Base-by-base conservation (phyloP, 2,329 filamentous ascomycete species). In the Talaromyces sp. region DNA sequence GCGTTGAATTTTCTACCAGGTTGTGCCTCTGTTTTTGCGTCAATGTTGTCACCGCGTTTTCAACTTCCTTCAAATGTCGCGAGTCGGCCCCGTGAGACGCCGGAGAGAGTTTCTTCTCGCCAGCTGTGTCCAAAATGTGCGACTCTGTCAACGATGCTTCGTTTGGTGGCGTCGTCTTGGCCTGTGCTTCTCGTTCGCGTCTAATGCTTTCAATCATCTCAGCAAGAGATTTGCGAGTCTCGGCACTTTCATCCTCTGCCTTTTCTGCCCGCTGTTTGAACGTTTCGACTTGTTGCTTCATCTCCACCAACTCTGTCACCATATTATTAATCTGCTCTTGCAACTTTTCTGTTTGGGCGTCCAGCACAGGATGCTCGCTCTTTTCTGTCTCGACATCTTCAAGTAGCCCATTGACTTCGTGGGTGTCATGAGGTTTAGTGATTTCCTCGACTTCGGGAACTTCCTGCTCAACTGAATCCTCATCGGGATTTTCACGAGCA, bases 161-260 rank as follows among this genome's bases (percentile, higher is more conserved):
- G 40, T 40, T 58, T n/a, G n/a, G 36, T 30, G 28, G 33, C 40
- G 30, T 7, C 44, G 47, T 18, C 56, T 62, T 56, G 75, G 77
- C 66, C 77, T 79, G 65, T 72, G 78, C 33, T 85, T 85, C 67
- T 40, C 75, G 75, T 64, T 92, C 87, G 68, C 81, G 83, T 59
- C 92, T 86, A 61, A 97, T 89, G 66, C 89, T 88, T 68, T 91
- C 82, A 12, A 97, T 88, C 91, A 98, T 95, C 72, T 96, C 91
- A 1, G 90, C 88, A 52, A 99, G 78, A 1, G 89, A 89, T 73
- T 89, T 88, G 60, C 89, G 87, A 59, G 88, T 86, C 50, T 85
- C 82, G 60, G 89, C 86, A 53, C 89, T 85, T 68, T 96, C 92
- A 8, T 84, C 79, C 73, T 98, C 94, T 3, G 92, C 93, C 62